Evolutionary conservation across 306 rosid genomes (phyloP), one percentile per base, ranked within the genome.

Genomic region (Boehmeria nivea): DNA sequence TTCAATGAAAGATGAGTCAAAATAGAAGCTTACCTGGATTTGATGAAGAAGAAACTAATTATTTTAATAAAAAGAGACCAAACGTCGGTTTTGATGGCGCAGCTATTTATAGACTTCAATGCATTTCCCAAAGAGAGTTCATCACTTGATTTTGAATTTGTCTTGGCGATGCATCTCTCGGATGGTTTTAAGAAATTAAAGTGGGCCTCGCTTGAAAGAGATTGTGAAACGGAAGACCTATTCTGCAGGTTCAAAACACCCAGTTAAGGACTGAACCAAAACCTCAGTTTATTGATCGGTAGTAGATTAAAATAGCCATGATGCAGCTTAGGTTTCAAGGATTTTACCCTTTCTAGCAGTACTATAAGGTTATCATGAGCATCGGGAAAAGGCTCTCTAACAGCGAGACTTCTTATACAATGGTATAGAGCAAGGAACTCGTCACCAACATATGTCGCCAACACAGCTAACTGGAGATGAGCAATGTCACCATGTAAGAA

Each of bases 401-500:
- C 95, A 12, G 94, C 86, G 39, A 81, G 81, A 76, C 99, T 93
- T 75, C 99, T 75, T 63, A 83, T 86, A 72, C 96, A 87, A 45
- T 93, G 96, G 67, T 87, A 93, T n/a, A 93, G 72, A 56, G 96
- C 94, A 31, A 93, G 99, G 70, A 93, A 81, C 57, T 85, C 95
- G 69, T 93, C 96, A 50, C 89, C 89, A 51, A 83, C 75, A 66
- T 87, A 87, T 7, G 83, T 93, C 19, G 99, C 99, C 83, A 93
- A 69, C 26, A 93, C 99, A 58, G 99, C 99, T 78, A 93, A 75
- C 99, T 93, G 74, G 59, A 58, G 57, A 72, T 17, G 37, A 55
- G n/a, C n/a, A n/a, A 54, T 31, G 33, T 34, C 60, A 65, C 43
- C 45, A 59, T 60, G 61, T 49, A 49, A 31, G 33, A 48, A 40